Percentiles rank a stretch among this genome's conserved stretches.
Conservation (phyloP, 129 eudicot species). For the Erigeron canadensis region DNA sequence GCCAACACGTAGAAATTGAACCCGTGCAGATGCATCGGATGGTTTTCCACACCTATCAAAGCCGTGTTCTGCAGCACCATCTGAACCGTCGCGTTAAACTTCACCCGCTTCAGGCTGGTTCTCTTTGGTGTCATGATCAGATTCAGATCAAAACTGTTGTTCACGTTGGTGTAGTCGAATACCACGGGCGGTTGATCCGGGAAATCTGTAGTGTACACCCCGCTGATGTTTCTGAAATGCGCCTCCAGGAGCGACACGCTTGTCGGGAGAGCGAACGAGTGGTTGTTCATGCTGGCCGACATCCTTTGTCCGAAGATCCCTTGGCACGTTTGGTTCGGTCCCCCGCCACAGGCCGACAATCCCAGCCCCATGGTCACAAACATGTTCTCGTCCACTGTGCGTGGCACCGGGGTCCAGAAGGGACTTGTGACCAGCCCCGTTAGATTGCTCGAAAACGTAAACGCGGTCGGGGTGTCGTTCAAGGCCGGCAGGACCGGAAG, state of each 20-base stretch:
- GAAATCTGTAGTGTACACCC: slow-evolving; percentile 54
- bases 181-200: slow-evolving; percentile 42
- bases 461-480: slow-evolving; percentile 59
- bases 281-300: slow-evolving; percentile 62
- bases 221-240: slow-evolving; percentile 36
- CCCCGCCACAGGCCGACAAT: slow-evolving; percentile 36
- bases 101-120: too few species aligned
- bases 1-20: slow-evolving; percentile 2
- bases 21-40: slow-evolving; percentile 5
- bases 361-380: slow-evolving; percentile 69
- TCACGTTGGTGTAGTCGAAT: slow-evolving; percentile 53
- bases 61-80: too few species aligned
- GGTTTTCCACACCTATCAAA: background rate
- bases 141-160: slow-evolving; percentile 37
- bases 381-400: slow-evolving; percentile 47
- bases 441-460: slow-evolving; percentile 41
- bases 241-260: slow-evolving; percentile 49
- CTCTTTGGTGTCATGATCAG: slow-evolving; percentile 40
- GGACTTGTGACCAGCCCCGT: slow-evolving; percentile 45
- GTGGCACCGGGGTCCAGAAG: slow-evolving; percentile 49
- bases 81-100: too few species aligned
- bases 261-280: slow-evolving; percentile 46
- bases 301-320: slow-evolving; percentile 41
- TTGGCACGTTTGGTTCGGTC: slow-evolving; percentile 30
- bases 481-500: slow-evolving; percentile 58